Evolutionary conservation across 1,284 basidiomycete genomes (phyloP).

Genomic region (Irpex sp.): DNA sequence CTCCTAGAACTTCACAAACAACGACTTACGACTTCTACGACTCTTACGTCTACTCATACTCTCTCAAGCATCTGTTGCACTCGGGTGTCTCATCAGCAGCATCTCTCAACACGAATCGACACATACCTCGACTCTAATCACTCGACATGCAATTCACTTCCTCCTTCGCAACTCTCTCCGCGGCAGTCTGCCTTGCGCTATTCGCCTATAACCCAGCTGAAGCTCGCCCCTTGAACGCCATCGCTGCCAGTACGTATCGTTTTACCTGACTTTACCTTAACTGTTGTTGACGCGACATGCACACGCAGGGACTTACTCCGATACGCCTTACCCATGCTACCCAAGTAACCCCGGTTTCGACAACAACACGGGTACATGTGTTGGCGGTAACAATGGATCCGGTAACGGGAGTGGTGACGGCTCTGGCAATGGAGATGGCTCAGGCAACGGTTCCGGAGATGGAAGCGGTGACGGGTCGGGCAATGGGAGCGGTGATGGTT

Average conservation of each 20-base stretch:
- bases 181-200: neutral
- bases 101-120: neutral
- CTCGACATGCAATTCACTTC: neutral
- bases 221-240: neutral
- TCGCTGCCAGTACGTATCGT: neutral
- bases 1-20: neutral
- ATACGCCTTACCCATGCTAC: conserved; percentile 6
- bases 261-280: neutral
- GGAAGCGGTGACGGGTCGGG: neutral
- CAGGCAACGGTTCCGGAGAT: neutral
- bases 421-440: neutral
- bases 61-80: neutral
- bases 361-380: neutral
- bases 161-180: neutral
- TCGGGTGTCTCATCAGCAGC: neutral
- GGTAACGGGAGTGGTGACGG: neutral
- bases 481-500: neutral
- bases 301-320: neutral
- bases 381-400: neutral
- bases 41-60: neutral
- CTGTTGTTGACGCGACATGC: no score
- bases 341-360: neutral
- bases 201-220: neutral
- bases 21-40: neutral
- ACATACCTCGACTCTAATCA: neutral